Evolutionary conservation across 2,329 filamentous ascomycete species (phyloP), one percentile per base, ranked within the genome.

Genomic region (Dactylella cylindrospora): DNA sequence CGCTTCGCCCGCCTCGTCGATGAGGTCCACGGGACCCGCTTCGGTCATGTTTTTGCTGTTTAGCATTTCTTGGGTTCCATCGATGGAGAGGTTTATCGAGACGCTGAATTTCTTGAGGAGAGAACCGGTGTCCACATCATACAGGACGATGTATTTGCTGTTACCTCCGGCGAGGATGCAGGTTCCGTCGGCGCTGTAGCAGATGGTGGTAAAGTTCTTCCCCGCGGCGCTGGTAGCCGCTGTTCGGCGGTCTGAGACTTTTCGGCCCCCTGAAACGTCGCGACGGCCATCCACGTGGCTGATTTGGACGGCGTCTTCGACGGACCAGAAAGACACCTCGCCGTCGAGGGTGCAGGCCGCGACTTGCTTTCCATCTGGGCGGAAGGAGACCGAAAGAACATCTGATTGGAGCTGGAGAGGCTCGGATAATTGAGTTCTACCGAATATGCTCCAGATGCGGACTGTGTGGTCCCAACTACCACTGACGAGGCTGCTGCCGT

Each of bases 91-190:
- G 73, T 98, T 98, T 70, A 95, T 82, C 68, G 88, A 95, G 69
- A 97, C 90, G 1, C 91, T 96, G 71, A 86, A 98, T 71, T 96
- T 96, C 73, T 94, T 95, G 52, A 97, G 77, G 8, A 98, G 76
- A 0, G 93, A 89, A 72, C 93, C 90, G 0, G 91, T 95, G 55
- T 84, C 84, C 25, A 95, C 88, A n/a, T 94, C 91, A 74, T 98
- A 98, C 55, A 98, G 74, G 71, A 93, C 97, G 46, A 98, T 96
- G 73, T 95, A 96, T 76, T 98, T 98, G 83, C 90, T 96, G 77
- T 93, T 95, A 25, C 93, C 93, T 40, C 83, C 90, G 0, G 91
- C 93, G 32, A 98, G 77, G 8, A 98, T 78, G 69, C 93, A 96
- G 65, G 83, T 87, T 9, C 93, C 93, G 71, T 98, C 93, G 1